Evolutionary conservation across 2,329 filamentous ascomycete species (phyloP), one percentile per base, ranked within the genome.

Genomic region (Nakataea oryzae): DNA sequence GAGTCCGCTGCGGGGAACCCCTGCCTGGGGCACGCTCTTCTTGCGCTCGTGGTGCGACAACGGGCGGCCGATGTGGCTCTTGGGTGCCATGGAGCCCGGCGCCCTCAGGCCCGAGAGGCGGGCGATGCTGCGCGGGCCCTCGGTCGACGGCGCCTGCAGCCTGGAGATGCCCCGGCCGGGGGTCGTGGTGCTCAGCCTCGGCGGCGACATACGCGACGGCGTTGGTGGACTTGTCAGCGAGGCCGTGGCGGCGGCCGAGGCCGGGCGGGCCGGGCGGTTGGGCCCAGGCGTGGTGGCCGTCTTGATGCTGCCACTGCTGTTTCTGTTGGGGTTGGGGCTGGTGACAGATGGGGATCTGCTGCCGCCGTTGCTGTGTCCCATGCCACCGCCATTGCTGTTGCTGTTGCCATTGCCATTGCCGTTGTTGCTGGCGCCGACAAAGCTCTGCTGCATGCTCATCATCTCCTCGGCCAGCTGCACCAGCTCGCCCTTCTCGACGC

Each of bases 401-500:
- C 34, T 41, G 56, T 17, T 41, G 24, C 62, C 64, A 57, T 26
- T 58, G 57, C 47, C 41, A 59, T 34, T 55, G 62, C 34, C 26
- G 17, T 26, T 60, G 64, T 27, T 67, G 64, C 57, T 71, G 69
- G 11, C 66, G 64, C 72, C 73, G 58, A 77, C 74, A 59, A 80
- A 74, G 69, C 76, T 81, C 72, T 86, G 69, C 65, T 78, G 80
- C 75, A 93, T 86, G 60, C 80, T 79, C 75, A 95, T 87, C 86
- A 95, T 89, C 76, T 95, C 90, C 73, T 95, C 90, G 1, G 91
- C 90, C 6, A 91, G 82, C 62, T 86, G 84, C 47, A 95, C 90
- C 54, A 95, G 79, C 75, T 93, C 90, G 61, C 89, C 88, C 79
- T 95, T 93, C 75, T 95, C 90, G 26, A 91, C 83, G 8, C 90